A percentile compares a stretch with the other conserved stretches of the same genome.
phyloP scores from a whole-genome alignment of 2,329 filamentous ascomycete genomes.

The Torrubiella hemipterigena region DNA sequence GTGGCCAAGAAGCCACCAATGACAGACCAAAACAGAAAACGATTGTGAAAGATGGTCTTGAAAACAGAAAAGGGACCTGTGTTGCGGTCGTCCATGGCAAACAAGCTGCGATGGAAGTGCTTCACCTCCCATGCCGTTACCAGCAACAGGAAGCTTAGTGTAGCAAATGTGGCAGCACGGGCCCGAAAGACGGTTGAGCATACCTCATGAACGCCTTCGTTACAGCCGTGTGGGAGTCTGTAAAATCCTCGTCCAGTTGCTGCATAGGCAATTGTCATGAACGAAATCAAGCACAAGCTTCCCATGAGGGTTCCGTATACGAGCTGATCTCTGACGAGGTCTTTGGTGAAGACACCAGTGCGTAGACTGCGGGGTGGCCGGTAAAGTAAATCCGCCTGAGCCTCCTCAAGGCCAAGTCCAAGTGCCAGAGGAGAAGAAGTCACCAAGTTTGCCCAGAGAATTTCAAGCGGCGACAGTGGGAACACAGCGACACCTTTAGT shows the following conservation, averaged over 20 bases:
- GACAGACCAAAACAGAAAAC: slow-evolving; percentile 54
- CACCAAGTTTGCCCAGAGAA: slow-evolving; percentile 66
- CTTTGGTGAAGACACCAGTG: slow-evolving; percentile 49
- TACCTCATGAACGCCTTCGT: slow-evolving; percentile 33
- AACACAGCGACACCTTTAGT: slow-evolving; percentile 47
- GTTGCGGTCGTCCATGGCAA: slow-evolving; percentile 49
- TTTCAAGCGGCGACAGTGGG: slow-evolving; percentile 59
- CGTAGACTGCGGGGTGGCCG: slow-evolving; percentile 52
- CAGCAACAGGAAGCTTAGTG: slow-evolving; percentile 54
- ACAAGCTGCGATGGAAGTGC: slow-evolving; percentile 57
- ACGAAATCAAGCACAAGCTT: slow-evolving; percentile 46
- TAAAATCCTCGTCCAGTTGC: slow-evolving; percentile 29
- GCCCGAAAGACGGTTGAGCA: slow-evolving; percentile 52
- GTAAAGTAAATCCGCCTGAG: slow-evolving; percentile 53
- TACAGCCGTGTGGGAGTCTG: slow-evolving; percentile 44
- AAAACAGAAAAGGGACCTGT: slow-evolving; percentile 37
- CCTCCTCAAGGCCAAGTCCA: slow-evolving; percentile 59
- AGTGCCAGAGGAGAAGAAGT: slow-evolving; percentile 62
- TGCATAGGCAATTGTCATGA: slow-evolving; percentile 46
- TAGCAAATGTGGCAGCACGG: slow-evolving; percentile 57
- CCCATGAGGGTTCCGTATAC: slow-evolving; percentile 55
- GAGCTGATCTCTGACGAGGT: slow-evolving; percentile 56
- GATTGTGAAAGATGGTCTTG: slow-evolving; percentile 55
- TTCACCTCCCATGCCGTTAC: slow-evolving; percentile 65
- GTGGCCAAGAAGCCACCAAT: slow-evolving; percentile 46